Evolutionary conservation across 2,329 filamentous ascomycete species (phyloP), one percentile per base, ranked within the genome.

Genomic region (Xylaria arbuscula): DNA sequence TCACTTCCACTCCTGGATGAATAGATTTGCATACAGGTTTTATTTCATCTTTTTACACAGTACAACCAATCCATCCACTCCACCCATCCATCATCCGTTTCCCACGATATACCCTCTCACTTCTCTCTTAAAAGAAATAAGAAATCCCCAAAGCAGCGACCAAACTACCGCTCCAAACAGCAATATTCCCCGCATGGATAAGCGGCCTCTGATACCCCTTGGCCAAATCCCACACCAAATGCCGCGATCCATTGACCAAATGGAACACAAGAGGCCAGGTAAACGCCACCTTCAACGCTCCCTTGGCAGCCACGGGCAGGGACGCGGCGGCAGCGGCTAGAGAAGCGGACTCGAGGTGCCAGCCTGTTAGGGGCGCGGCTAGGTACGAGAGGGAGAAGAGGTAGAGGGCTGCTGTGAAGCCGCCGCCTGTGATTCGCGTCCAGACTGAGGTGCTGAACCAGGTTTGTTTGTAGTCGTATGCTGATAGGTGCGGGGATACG

Each of bases 391-490:
- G 81, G 71, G 92, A 90, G 85, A 93, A 97, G 79, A 89, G 81
- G 87, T 98, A 98, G 71, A 97, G 86, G 58, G 85, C 82, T 72
- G 91, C 92, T 68, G 90, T 90, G 73, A 97, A 86, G 68, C 86
- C 81, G 78, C 86, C 83, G 76, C 93, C 94, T n/a, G 93, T 95
- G 83, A 97, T 89, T 77, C 94, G 93, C 84, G 94, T 92, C 82
- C 93, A 86, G 73, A 87, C 86, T 66, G 85, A 89, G 75, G 89
- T 90, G 74, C 87, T 86, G 81, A 93, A 90, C 91, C 90, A 97
- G 75, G 93, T 96, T 83, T 98, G 92, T 81, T 93, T 89, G 68
- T 91, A 88, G 80, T 89, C 87, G 89, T 98, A 98, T 87, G 97
- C 94, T 77, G 83, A 80, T 71, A 98, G 88, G 80, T 98, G 94